phyloP scores from a whole-genome alignment of 1,284 basidiomycete species.

The Irpex rosettiformis region DNA sequence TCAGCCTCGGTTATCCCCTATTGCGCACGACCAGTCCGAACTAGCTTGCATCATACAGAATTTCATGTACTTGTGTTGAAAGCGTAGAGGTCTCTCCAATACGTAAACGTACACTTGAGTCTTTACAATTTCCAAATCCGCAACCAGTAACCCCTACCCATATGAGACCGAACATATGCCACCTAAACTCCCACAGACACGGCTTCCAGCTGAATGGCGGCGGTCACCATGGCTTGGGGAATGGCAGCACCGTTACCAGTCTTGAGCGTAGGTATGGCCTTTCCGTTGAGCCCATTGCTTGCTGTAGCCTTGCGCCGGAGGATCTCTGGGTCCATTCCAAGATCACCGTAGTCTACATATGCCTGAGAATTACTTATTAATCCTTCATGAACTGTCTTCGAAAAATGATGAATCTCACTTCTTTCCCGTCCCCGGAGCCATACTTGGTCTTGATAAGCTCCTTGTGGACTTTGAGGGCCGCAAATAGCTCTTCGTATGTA shows the following conservation, averaged over 20 bases:
- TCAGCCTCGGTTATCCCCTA: too few relatives aligned
- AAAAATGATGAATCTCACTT: constrained; percentile 14
- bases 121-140: too few relatives aligned
- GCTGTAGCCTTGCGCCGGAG: constrained; percentile 6
- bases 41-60: too few relatives aligned
- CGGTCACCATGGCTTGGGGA: not conserved
- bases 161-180: not conserved
- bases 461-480: constrained; percentile 16
- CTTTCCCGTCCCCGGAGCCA: constrained; percentile 15
- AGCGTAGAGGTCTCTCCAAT: too few relatives aligned
- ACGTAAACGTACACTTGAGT: too few relatives aligned
- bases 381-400: too few relatives aligned
- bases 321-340: constrained; percentile 21
- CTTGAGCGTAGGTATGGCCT: not conserved
- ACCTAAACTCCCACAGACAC: not conserved
- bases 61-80: too few relatives aligned
- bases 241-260: not conserved
- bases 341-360: constrained; percentile 17
- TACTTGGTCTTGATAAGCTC: constrained; percentile 20
- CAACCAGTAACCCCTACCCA: too few relatives aligned
- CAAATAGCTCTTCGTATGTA: constrained; percentile 16
- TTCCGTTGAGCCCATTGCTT: not conserved
- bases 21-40: too few relatives aligned
- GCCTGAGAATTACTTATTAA: constrained; percentile 8
- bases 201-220: not conserved